Evolutionary conservation across 2,329 filamentous ascomycete genomes (phyloP), one percentile per base, ranked within the genome.

Genomic region (Fusarium mangiferae): DNA sequence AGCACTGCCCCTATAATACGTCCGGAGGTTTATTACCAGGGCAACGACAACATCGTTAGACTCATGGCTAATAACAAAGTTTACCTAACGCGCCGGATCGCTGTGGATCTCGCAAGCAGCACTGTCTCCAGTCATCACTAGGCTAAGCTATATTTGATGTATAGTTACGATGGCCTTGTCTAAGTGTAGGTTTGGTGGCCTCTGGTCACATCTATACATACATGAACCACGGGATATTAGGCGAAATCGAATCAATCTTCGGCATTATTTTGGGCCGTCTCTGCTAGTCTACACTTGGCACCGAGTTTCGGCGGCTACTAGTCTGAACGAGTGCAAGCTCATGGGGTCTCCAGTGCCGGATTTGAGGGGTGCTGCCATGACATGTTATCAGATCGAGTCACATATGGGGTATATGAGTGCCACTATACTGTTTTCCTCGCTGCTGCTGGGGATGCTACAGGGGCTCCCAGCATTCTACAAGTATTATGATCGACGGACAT

Each of bases 311-410:
- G 66, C 41, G 22, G 49, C 45, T 20, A 44, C 62, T 26, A 64
- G 60, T 60, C 62, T 60, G 18, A 41, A 41, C 46, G 30, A 61
- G 61, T 28, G 46, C 35, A 44, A 63, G 33, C 38, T 46, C 33
- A 28, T 48, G 56, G 48, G 35, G 36, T 52, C 28, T 62, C 48
- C 56, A 62, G 46, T 63, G 48, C 64, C 66, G 56, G 59, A 55
- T 38, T 46, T 39, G 56, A 68, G 49, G 63, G 66, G 64, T 63
- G 56, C 64, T 68, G 48, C 42, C 65, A 35, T 63, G 49, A 24
- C 42, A 45, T 38, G 45, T 55, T 68, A 55, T 68, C 64, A 68
- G 65, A 68, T 68, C 64, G 48, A 68, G 35, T 63, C 48, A 68
- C 64, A 68, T 55, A 68, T 63, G 42, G 48, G 48, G 55, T 63